Evolutionary conservation across 495 filamentous ascomycete species (phyloP).

Genomic region (Aspergillus taichungensis): DNA sequence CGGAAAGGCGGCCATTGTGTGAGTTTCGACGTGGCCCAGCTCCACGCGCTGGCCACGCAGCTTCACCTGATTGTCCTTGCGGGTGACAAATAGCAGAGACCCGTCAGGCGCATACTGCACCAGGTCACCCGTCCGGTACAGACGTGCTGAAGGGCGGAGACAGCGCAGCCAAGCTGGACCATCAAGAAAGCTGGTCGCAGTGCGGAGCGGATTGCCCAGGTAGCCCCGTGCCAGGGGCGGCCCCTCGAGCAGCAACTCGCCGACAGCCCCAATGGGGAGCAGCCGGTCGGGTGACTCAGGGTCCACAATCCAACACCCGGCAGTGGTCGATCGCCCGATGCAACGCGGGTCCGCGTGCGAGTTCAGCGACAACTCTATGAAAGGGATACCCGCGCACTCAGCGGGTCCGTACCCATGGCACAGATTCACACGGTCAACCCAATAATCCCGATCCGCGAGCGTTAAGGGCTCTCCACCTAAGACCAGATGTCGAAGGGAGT

Average conservation of each 20-base stretch:
- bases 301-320: conserved; percentile 30
- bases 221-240: conserved; percentile 31
- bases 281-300: conserved; percentile 16
- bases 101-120: conserved; percentile 9
- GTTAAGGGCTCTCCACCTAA: too few species aligned
- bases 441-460: too few species aligned
- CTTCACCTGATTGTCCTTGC: conserved; percentile 39
- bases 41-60: conserved; percentile 41
- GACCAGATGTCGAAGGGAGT: too few species aligned
- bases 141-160: too few species aligned
- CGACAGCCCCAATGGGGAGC: conserved; percentile 27
- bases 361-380: too few species aligned
- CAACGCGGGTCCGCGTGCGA: too few species aligned
- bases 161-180: too few species aligned
- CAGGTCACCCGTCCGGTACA: conserved; percentile 29
- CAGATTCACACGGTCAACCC: too few species aligned
- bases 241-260: conserved; percentile 33
- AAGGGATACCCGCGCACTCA: conserved; percentile 35
- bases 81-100: conserved; percentile 12
- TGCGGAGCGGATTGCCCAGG: conserved; percentile 16
- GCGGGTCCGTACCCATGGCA: too few species aligned
- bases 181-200: not conserved
- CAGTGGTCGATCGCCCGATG: too few species aligned
- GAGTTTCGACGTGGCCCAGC: conserved; percentile 32
- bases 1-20: conserved; percentile 14